Base-by-base conservation (phyloP, 1,139 yeast genomes). In the Zygoascus meyerae region DNA sequence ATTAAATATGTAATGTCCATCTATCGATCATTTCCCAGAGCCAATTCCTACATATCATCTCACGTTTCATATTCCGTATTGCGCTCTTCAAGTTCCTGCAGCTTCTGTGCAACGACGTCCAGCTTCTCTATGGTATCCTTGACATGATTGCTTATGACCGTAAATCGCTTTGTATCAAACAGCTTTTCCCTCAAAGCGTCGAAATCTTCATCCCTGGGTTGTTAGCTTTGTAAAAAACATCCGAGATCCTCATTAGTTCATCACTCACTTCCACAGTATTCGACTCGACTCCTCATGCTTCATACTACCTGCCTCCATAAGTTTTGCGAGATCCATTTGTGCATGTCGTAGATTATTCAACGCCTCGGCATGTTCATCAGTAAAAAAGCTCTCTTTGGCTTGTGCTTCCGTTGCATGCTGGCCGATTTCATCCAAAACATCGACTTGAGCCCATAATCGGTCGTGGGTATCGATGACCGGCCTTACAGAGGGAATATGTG, bases 381-480 rank as follows among this genome's bases (percentile, higher is more conserved):
- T 83, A 60, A 86, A 84, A 62, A 79, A 83, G 15, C 81, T 77
- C 37, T 77, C 78, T 49, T 71, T 73, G 29, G 67, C 57, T 40
- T 71, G 68, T 1, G 79, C 79, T 46, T 81, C 78, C 14, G 67
- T 68, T 0, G 89, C 81, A 75, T 84, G 75, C 48, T 71, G 71
- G 48, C 77, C 77, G 3, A 89, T 95, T 55, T 86, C 95, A 55
- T 86, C 92, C 51, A 90, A 70, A 1, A 86, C 86, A 59, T 86
- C 95, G 42, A 89, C 82, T 58, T 87, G 95, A 2, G 94, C 82
- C 95, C 95, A 89, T 44, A 86, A 68, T 57, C 78, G 74, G 63
- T 86, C 95, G 68, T 81, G 87, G 2, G 58, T 52, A 36, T 65
- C 64, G 2, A 65, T 64, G 1, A 59, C 57, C 2, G 66, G 68